Base-by-base conservation (phyloP, 2,329 filamentous ascomycete genomes). In the Phialophora macrospora region DNA sequence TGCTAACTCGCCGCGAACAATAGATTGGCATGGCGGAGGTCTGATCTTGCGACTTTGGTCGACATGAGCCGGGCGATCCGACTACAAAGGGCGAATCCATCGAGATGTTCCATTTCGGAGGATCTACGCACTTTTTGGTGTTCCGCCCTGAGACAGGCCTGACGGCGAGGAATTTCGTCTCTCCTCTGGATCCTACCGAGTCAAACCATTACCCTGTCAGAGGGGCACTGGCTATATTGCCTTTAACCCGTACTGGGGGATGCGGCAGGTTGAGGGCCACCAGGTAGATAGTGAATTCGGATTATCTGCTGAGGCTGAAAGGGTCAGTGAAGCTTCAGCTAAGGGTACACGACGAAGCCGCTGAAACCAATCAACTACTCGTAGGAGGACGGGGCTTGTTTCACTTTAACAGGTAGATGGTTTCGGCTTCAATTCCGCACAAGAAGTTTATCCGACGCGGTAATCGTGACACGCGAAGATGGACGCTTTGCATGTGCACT, bases 111-210 rank as follows among this genome's bases (percentile, higher is more conserved):
- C 30, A 30, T 9, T 30, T 30, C 30, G 30, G 30, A 30, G 30
- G 30, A 30, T 9, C 30, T 30, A 30, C 30, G 30, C 7, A 30
- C 30, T 30, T 7, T 71, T 73, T 92, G 70, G 73, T 93, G 1
- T 92, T 92, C 78, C n/a, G 56, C 26, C 63, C 57, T 9, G n/a
- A 46, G 30, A 55, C 55, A n/a, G 34, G n/a, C 3, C 24, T 60
- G 57, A 17, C 26, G n/a, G 26, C 17, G 8, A 17, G 41, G 20
- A 60, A 38, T 28, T 26, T 51, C 24, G 46, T 60, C 26, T 38
- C 44, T 20, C 57, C 57, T 24, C 57, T 44, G 30, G 26, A 51
- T n/a, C 57, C 44, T 11, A 34, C 38, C 32, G 55, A 38, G 26
- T 34, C 57, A 22, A 60, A 6, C 41, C 38, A 60, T 48, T 24